phyloP scores from a whole-genome alignment of 345 rosid genomes.

The Bruguiera parviflora region DNA sequence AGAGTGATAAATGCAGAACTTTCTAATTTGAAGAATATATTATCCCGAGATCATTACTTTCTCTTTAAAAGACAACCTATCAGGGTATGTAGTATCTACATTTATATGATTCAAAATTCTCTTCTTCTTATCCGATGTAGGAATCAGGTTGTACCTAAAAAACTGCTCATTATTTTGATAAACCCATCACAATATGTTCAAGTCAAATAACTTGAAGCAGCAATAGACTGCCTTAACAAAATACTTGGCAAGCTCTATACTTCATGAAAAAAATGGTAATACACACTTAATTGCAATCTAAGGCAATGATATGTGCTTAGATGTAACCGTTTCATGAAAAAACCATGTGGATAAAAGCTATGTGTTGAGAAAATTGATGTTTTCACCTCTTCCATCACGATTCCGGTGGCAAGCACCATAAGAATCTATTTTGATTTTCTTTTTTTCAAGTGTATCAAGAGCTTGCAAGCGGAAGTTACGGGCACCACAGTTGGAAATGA shows the following conservation, averaged over 20 bases:
- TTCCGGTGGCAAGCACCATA: constrained; percentile 89
- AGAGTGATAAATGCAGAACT: no score
- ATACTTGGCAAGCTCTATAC: neutral
- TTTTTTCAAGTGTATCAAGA: constrained; percentile 63
- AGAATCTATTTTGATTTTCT: constrained; percentile 64
- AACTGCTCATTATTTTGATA: no score
- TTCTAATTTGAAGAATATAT: no score
- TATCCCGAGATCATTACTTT: no score
- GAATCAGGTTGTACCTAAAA: no score
- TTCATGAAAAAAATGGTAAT: neutral
- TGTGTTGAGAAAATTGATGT: neutral
- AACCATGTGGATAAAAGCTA: neutral
- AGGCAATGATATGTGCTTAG: neutral
- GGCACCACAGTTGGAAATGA: constrained; percentile 92
- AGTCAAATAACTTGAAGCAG: neutral
- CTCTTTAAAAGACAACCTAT: no score
- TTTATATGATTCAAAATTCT: no score
- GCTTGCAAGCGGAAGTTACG: constrained; percentile 88
- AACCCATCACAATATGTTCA: no score
- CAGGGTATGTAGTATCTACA: no score
- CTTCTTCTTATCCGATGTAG: no score
- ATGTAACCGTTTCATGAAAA: neutral
- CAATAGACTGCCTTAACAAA: neutral
- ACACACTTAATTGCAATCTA: neutral
- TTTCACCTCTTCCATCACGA: constrained; percentile 69